Evolutionary conservation across 2,329 filamentous ascomycete genomes (phyloP).

Genomic region (Pseudomassariella vexata): DNA sequence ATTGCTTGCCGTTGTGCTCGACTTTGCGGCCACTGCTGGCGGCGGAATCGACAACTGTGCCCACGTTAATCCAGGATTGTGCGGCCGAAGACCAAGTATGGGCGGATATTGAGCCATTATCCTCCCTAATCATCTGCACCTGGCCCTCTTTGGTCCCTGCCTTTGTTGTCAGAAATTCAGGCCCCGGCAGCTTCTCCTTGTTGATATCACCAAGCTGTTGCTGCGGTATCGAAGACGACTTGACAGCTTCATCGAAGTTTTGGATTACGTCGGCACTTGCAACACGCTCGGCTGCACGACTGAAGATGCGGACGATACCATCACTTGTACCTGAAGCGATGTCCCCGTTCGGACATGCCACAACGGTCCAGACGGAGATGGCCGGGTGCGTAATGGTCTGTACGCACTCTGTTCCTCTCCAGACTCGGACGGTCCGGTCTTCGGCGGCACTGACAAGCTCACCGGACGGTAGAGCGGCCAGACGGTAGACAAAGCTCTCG

Average conservation of each 20-base stretch:
- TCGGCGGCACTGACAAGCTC: conserved; percentile 89
- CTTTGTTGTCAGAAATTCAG: conserved; percentile 76
- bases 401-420: conserved; percentile 75
- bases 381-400: conserved; percentile 97
- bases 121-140: conserved; percentile 82
- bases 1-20: conserved; percentile 76
- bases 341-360: conserved; percentile 83
- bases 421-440: conserved; percentile 87
- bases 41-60: conserved; percentile 88
- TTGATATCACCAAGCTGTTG: conserved; percentile 80
- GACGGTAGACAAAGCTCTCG: conserved; percentile 89
- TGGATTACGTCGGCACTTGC: conserved; percentile 64
- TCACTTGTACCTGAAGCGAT: conserved; percentile 94
- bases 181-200: conserved; percentile 85
- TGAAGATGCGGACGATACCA: conserved; percentile 78
- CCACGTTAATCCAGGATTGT: conserved; percentile 77
- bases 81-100: conserved; percentile 77
- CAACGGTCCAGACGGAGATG: conserved; percentile 92
- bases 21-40: conserved; percentile 77
- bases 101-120: conserved; percentile 75
- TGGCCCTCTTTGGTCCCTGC: conserved; percentile 94
- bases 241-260: conserved; percentile 77
- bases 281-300: conserved; percentile 60
- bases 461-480: conserved; percentile 71
- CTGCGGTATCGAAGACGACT: conserved; percentile 78